Base-by-base conservation (phyloP, 805 yeast species). In the Teunomyces stri region DNA sequence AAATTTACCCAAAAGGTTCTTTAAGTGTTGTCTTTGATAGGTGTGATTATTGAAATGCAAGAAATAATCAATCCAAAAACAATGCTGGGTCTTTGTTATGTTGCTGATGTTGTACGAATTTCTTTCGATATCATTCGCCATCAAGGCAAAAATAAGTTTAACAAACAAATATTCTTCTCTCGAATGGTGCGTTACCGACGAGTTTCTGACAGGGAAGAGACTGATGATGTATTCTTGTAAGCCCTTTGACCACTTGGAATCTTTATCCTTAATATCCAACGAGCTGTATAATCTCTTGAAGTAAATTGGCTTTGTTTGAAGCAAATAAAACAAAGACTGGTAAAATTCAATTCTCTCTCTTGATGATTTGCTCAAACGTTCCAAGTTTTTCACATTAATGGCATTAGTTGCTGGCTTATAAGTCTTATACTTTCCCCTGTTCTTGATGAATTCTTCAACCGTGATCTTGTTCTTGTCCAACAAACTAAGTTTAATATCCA, bases 241-340 rank as follows among this genome's bases (percentile, higher is more conserved):
- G 16, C 59, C 61, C 38, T 54, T 57, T 41, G 50, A 50, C 34
- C 54, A 53, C 28, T 44, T 34, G 9, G 44, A 30, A 11, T 39
- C 42, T 16, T 45, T 47, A 13, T 37, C 47, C 11, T 48, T 51
- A n/a, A 31, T 39, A 5, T 39, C 36, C 25, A 68, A 62, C 7
- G 64, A 56, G 12, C 69, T 62, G 46, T 81, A 78, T 30, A 89
- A 63, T 11, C 81, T 67, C 1, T 82, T 73, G 59, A 91, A 75
- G 58, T 92, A 92, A 0, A 65, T 62, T 0, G 96, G 87, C 57
- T 88, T 89, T 0, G 96, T 87, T 62, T 94, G 98, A 38, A 94
- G 64, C 21, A 92, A 67, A 59, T 85, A 94, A 55, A 94, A 84
- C 44, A 92, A 60, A 18, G 87, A 85, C 56, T 85, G 96, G 64